Evolutionary conservation across 805 yeast species (phyloP).

Genomic region (Myxozyma neotropica): DNA sequence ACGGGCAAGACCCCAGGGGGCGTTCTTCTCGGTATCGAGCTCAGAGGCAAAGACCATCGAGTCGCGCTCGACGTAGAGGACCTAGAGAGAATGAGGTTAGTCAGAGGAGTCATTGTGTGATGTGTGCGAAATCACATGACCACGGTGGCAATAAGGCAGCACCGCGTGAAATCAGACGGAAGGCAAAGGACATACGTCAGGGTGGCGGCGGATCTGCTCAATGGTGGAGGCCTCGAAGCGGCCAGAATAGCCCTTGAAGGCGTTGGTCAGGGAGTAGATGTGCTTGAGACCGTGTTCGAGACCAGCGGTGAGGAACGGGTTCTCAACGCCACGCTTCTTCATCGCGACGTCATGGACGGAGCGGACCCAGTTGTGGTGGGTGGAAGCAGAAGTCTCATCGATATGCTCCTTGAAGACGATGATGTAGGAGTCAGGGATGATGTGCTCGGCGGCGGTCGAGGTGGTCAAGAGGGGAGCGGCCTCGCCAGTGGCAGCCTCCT

Average conservation of each 20-base stretch:
- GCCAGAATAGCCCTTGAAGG: slow-evolving; percentile 80
- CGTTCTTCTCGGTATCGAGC: slow-evolving; percentile 56
- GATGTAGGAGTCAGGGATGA: slow-evolving; percentile 71
- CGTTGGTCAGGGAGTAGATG: slow-evolving; percentile 58
- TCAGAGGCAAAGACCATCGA: slow-evolving; percentile 52
- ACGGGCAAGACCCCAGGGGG: slow-evolving; percentile 78
- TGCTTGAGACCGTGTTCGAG: slow-evolving; percentile 60
- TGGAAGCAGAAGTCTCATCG: slow-evolving; percentile 53
- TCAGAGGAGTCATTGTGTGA: too few species aligned
- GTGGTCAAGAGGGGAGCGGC: slow-evolving; percentile 51
- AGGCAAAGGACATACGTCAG: slow-evolving; percentile 37
- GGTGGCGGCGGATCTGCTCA: slow-evolving; percentile 65
- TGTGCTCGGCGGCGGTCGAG: slow-evolving; percentile 43
- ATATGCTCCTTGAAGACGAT: slow-evolving; percentile 76
- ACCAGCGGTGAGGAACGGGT: slow-evolving; percentile 38
- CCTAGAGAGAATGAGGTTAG: slow-evolving; percentile 18
- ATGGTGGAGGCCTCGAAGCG: slow-evolving; percentile 74
- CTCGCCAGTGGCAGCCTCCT: slow-evolving; percentile 8
- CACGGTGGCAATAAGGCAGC: too few species aligned
- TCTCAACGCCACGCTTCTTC: slow-evolving; percentile 47
- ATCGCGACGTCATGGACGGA: slow-evolving; percentile 39
- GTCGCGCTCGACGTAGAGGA: slow-evolving; percentile 67
- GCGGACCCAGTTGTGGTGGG: slow-evolving; percentile 64
- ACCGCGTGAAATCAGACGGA: too few species aligned
- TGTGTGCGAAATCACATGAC: too few species aligned